A percentile compares a stretch with the other conserved stretches of the same genome.
Evolutionary conservation across 2,329 filamentous ascomycete species (phyloP).

Genomic region (Calonectria fujianensis): DNA sequence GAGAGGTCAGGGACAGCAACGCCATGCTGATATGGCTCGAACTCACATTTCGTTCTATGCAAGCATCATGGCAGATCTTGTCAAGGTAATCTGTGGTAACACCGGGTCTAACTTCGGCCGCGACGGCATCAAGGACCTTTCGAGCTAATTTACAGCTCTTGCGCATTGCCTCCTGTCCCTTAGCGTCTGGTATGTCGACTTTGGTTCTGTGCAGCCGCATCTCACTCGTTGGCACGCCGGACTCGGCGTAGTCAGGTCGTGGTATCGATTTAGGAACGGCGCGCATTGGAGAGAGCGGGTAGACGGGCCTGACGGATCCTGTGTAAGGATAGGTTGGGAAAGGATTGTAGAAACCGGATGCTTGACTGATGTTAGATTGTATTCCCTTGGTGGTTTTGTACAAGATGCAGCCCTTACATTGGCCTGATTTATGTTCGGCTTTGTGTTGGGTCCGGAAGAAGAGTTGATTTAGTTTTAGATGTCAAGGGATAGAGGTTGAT

Average conservation of each 20-base stretch:
- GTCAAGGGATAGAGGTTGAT: constrained; percentile 20
- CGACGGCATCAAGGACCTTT: constrained; percentile 95
- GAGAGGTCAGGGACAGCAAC: constrained; percentile 29
- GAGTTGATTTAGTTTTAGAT: constrained; percentile 45
- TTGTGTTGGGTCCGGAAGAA: constrained; percentile 85
- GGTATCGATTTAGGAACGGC: constrained; percentile 86
- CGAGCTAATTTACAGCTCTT: constrained; percentile 91
- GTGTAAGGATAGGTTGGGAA: constrained; percentile 92
- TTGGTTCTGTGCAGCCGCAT: constrained; percentile 83
- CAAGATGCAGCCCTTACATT: constrained; percentile 47
- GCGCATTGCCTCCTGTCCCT: constrained; percentile 91
- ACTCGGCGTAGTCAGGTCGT: constrained; percentile 89
- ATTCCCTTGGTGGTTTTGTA: constrained; percentile 82
- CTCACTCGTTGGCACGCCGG: constrained; percentile 82
- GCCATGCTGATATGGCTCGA: neutral
- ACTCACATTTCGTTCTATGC: constrained; percentile 85
- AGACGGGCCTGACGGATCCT: constrained; percentile 88
- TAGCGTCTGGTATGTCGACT: constrained; percentile 86
- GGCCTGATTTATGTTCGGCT: constrained; percentile 7
- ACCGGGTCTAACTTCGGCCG: constrained; percentile 88
- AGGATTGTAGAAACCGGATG: constrained; percentile 91
- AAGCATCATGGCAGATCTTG: constrained; percentile 95
- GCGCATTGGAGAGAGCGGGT: constrained; percentile 85
- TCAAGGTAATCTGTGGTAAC: constrained; percentile 97
- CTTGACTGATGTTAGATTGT: constrained; percentile 86